These are phyloP conservation scores for Sphenostylis stenocarpa DNA, from an alignment of 306 rosid species.

Conservation along the genomic window DNA sequence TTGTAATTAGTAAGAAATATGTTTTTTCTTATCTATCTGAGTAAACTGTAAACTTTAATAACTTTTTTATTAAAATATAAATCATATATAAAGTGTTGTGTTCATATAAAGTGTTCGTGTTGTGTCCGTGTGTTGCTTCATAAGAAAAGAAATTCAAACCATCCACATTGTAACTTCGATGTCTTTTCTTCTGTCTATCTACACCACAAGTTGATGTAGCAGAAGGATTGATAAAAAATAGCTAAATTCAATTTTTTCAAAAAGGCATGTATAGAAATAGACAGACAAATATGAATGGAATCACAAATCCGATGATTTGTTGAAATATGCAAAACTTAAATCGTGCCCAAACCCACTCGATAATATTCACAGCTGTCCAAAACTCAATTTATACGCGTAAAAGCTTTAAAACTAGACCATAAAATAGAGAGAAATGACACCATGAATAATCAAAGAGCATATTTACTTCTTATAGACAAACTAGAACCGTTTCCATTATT, in stretches of 20 bases:
- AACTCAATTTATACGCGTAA: neutral
- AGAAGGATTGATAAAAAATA: neutral
- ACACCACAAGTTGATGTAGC: constrained; percentile 5
- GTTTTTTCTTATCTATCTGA: too few species aligned
- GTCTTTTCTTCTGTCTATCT: neutral
- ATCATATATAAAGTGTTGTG: too few species aligned
- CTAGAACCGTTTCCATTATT: constrained; percentile 18
- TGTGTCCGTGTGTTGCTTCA: too few species aligned
- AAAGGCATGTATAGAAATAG: neutral
- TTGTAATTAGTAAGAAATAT: too few species aligned
- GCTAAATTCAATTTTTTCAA: neutral
- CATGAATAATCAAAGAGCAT: constrained; percentile 10
- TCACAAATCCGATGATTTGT: neutral
- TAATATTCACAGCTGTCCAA: neutral
- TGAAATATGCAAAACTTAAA: neutral
- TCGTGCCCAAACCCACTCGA: neutral
- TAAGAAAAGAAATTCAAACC: too few species aligned
- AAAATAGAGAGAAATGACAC: neutral
- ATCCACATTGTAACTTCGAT: neutral
- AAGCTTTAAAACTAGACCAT: neutral
- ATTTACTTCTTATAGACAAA: constrained; percentile 8
- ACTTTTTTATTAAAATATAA: too few species aligned
- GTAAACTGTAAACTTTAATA: too few species aligned
- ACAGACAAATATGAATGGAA: neutral
- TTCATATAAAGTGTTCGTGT: too few species aligned